A percentile compares a stretch with the other conserved stretches of the same genome.
These are phyloP conservation scores for Boletus rubroflammeus DNA, from an alignment of 768 basidiomycete species.

Conservation along the genomic window DNA sequence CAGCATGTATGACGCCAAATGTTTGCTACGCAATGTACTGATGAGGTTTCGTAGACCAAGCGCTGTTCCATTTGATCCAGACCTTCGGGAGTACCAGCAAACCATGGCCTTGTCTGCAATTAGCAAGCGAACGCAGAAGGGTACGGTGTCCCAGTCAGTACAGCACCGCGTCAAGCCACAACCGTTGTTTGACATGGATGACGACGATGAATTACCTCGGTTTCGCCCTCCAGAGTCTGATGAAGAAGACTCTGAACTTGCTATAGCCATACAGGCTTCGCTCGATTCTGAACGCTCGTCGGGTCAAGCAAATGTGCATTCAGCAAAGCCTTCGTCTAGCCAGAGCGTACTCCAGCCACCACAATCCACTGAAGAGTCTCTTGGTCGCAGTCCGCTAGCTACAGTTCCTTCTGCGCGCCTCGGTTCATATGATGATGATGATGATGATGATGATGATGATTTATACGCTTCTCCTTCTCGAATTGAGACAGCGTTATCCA, in stretches of 20 bases:
- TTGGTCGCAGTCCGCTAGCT: neutral
- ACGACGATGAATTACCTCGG: constrained; percentile 39
- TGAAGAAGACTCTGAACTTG: constrained; percentile 55
- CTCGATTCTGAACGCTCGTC: constrained; percentile 34
- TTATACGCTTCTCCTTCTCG: constrained; percentile 50
- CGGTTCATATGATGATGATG: constrained; percentile 31
- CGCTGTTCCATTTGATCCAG: constrained; percentile 45
- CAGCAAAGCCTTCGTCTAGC: constrained; percentile 2
- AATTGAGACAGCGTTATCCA: constrained; percentile 63
- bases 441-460: constrained; percentile 50
- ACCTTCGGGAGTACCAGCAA: constrained; percentile 59
- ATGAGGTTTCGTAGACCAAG: constrained; percentile 28
- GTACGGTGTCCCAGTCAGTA: constrained; percentile 20
- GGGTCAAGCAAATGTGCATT: neutral
- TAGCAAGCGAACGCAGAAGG: constrained; percentile 43
- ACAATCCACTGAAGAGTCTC: constrained; percentile 1
- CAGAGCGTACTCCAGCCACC: constrained; percentile 1
- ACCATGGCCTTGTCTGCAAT: constrained; percentile 61
- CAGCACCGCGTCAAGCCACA: constrained; percentile 35
- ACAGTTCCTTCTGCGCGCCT: neutral
- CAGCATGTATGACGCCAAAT: constrained; percentile 47
- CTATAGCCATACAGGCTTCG: constrained; percentile 61
- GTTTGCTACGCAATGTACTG: constrained; percentile 3
- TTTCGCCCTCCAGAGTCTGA: constrained; percentile 27
- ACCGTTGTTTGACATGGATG: constrained; percentile 54